phyloP scores from a whole-genome alignment of 139 green algal species.

The Chlorella vulgaris region DNA sequence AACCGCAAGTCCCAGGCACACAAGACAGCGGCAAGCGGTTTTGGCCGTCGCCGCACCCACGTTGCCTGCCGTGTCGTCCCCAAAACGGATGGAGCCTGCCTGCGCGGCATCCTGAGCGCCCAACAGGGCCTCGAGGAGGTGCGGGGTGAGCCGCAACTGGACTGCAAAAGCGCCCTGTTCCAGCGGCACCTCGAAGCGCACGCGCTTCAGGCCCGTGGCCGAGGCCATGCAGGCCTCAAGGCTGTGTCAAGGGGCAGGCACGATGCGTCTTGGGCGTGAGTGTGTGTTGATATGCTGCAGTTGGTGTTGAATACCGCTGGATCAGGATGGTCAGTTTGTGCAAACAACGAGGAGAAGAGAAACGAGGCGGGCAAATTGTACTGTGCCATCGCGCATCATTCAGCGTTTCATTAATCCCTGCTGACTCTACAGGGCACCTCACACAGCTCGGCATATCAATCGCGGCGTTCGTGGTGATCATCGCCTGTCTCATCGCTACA shows the following conservation, averaged over 20 bases:
- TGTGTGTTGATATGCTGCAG: no score
- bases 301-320: no score
- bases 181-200: conserved; percentile 14
- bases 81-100: conserved; percentile 9
- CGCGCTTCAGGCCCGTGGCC: neutral
- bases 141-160: conserved; percentile 34
- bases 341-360: no score
- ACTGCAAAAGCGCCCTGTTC: conserved; percentile 23
- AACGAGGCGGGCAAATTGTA: no score
- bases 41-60: neutral
- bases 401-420: no score
- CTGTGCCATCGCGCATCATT: no score
- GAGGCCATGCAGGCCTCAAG: conserved; percentile 4
- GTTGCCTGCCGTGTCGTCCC: neutral
- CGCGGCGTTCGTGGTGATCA: no score
- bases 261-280: neutral
- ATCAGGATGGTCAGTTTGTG: no score
- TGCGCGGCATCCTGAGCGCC: neutral
- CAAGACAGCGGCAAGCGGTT: neutral
- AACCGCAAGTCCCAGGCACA: neutral
- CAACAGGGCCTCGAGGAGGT: conserved; percentile 33
- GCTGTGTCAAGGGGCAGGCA: neutral
- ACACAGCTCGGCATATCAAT: no score
- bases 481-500: no score
- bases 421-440: no score